Base-by-base conservation (phyloP, 2,329 filamentous ascomycete species). In the Colletotrichum sp. region DNA sequence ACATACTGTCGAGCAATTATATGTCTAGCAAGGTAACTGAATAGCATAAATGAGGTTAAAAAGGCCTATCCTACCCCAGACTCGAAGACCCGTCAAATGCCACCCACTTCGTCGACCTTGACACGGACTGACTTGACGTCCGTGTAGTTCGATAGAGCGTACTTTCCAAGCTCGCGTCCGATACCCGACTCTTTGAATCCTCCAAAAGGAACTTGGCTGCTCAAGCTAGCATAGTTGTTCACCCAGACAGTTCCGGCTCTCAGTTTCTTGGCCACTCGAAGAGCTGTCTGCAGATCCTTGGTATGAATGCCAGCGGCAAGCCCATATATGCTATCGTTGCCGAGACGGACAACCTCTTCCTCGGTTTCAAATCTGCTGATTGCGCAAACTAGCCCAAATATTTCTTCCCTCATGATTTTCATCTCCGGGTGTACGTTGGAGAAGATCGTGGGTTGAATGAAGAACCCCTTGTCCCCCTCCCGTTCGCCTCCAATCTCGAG, bases 371-470 rank as follows among this genome's bases (percentile, higher is more conserved):
- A 49, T 22, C n/a, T 49, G 15, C 16, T 8, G 44, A 49, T 49
- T 19, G 44, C 44, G n/a, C 15, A 89, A 8, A 94, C 92, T 0
- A 92, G 92, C 0, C 92, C 92, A 77, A 94, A 94, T 1, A 93
- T 88, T 76, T 93, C 92, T 77, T 93, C 91, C 22, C 88, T 87
- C 83, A 57, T 62, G 11, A 71, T 61, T 30, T 68, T 22, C 27
- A 44, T 44, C n/a, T 68, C 71, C 66, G 80, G 5, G 64, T 22
- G 44, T 73, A 79, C 65, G 22, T 68, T 29, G 8, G 65, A 27
- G 36, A 68, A 68, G 19, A 44, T 44, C 16, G 65, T 57, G n/a
- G 39, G 39, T 22, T 36, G 34, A 93, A 85, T 9, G 92, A 92
- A 78, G 64, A 72, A 71, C 52, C 71, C 89, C 78, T 86, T 74